Evolutionary conservation across 768 basidiomycete genomes (phyloP), one percentile per base, ranked within the genome.

Genomic region (Inosperma sp.): DNA sequence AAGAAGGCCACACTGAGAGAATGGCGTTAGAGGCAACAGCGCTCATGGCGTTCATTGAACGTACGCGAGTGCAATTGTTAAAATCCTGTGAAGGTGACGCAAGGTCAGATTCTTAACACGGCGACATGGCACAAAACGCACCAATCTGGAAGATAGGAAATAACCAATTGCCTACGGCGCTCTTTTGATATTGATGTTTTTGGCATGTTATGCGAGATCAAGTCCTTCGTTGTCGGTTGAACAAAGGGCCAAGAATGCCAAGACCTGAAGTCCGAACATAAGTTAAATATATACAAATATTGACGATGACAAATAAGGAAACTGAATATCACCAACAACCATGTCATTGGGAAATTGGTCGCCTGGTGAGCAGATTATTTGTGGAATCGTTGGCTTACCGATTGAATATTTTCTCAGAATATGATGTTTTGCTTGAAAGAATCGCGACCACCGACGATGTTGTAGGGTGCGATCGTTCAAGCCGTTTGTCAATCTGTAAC

Each of bases 141-240:
- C 88, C 88, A 91, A 59, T 91, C 88, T 0, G 86, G 84, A 19
- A 79, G 76, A 68, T 91, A 90, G 3, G 84, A 84, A 33, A 72
- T 59, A 17, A 87, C 53, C 8, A 88, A 65, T 51, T 72, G 69
- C 52, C 70, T 64, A 27, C 70, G 67, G 42, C 72, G 60, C 19
- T 58, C 44, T 21, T 70, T 30, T 25, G 69, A 58, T 30, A 74
- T 61, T 21, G 62, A 62, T 25, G 49, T 47, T 30, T n/a, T n/a
- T n/a, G n/a, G n/a, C n/a, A n/a, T n/a, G n/a, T n/a, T n/a, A n/a
- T n/a, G n/a, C n/a, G n/a, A n/a, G n/a, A n/a, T n/a, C n/a, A n/a
- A n/a, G n/a, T n/a, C n/a, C n/a, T n/a, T n/a, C n/a, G n/a, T n/a
- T n/a, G n/a, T n/a, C n/a, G n/a, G n/a, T n/a, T n/a, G n/a, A n/a